Evolutionary conservation across 768 basidiomycete genomes (phyloP).

Genomic region (Kwoniella sp.): DNA sequence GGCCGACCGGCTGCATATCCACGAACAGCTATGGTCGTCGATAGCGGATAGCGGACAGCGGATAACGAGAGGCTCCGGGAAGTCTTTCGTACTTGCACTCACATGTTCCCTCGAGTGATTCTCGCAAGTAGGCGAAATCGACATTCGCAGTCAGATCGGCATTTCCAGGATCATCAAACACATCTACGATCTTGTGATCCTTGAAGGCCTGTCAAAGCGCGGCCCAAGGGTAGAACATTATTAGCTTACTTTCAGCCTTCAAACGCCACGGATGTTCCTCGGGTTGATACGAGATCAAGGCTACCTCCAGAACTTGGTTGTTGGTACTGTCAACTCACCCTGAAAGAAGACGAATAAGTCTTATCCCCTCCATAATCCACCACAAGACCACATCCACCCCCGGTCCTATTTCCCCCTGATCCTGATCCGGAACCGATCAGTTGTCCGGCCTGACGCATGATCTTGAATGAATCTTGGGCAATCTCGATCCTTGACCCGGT

Average conservation of each 20-base stretch:
- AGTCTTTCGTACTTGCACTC: too few relatives aligned
- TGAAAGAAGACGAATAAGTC: conserved; percentile 71
- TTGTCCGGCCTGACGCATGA: conserved; percentile 69
- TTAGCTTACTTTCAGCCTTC: too few relatives aligned
- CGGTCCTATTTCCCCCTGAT: conserved; percentile 8
- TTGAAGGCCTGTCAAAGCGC: conserved; percentile 74
- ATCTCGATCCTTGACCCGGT: conserved; percentile 78
- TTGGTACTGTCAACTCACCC: conserved; percentile 70
- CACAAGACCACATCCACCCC: conserved; percentile 66
- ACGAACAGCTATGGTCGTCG: neutral
- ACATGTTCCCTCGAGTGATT: conserved; percentile 73
- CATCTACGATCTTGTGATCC: conserved; percentile 77
- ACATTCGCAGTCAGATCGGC: conserved; percentile 96
- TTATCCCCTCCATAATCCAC: conserved; percentile 85
- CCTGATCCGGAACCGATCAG: conserved; percentile 58
- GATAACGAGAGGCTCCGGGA: too few relatives aligned
- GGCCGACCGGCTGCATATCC: neutral
- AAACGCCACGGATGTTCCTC: too few relatives aligned
- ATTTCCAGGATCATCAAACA: conserved; percentile 80
- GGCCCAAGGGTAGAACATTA: too few relatives aligned
- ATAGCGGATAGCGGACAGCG: too few relatives aligned
- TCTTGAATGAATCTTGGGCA: conserved; percentile 68
- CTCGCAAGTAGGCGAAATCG: conserved; percentile 84
- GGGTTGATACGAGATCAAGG: too few relatives aligned
- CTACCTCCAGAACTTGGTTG: too few relatives aligned